Evolutionary conservation across 2,329 filamentous ascomycete genomes (phyloP).

Genomic region (Teratosphaeria viscida): DNA sequence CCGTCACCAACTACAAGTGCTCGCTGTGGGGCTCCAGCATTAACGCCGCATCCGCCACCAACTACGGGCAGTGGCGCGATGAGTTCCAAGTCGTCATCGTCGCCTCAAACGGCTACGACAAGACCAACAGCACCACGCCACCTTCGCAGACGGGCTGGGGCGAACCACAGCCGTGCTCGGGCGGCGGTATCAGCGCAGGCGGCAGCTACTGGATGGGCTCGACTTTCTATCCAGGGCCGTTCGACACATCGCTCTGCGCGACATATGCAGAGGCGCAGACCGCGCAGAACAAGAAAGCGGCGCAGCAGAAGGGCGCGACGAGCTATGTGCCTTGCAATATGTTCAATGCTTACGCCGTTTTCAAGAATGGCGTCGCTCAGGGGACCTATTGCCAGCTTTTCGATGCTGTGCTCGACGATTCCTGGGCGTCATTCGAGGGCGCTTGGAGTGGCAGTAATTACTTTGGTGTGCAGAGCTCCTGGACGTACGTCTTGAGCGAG

Average conservation of each 20-base stretch:
- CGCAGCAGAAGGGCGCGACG: constrained; percentile 8
- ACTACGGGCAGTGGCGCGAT: constrained; percentile 16
- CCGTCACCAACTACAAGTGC: constrained; percentile 31
- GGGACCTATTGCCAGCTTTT: constrained; percentile 24
- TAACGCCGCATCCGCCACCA: constrained; percentile 19
- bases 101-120: constrained; percentile 21
- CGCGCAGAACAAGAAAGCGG: constrained; percentile 11
- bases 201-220: constrained; percentile 14
- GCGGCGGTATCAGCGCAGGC: constrained; percentile 9
- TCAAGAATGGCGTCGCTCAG: constrained; percentile 16
- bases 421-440: constrained; percentile 13
- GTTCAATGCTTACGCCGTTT: constrained; percentile 22
- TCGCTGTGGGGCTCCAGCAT: constrained; percentile 29
- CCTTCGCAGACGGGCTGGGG: constrained; percentile 9
- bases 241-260: constrained; percentile 20
- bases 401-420: constrained; percentile 7
- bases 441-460: constrained; percentile 8
- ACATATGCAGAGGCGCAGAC: constrained; percentile 14
- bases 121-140: constrained; percentile 11
- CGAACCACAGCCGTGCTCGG: constrained; percentile 2
- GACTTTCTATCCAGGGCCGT: constrained; percentile 25
- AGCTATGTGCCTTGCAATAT: constrained; percentile 18
- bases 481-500: constrained; percentile 11
- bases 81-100: constrained; percentile 22
- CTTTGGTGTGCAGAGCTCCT: constrained; percentile 15